Percentiles rank a stretch among this genome's conserved stretches.
phyloP scores from a whole-genome alignment of 208 protist species.

The Leishmania amazonensis region DNA sequence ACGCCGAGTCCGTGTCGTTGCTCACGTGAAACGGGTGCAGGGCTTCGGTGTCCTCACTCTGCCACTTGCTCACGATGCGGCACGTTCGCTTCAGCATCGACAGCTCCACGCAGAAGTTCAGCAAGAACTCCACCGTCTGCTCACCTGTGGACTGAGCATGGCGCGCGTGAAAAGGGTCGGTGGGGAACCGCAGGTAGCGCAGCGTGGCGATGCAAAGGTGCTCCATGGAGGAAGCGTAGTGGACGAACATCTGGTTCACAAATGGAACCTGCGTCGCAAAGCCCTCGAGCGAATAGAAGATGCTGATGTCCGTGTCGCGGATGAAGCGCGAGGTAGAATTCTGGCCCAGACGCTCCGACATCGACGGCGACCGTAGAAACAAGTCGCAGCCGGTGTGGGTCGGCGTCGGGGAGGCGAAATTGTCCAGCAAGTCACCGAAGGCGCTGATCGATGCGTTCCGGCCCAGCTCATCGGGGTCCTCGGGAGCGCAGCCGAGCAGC shows the following conservation, averaged over 20 bases:
- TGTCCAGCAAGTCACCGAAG: conserved; percentile 19
- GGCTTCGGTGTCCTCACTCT: conserved; percentile 21
- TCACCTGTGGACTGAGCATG: conserved; percentile 52
- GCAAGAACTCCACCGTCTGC: conserved; percentile 59
- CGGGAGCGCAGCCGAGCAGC: conserved; percentile 46
- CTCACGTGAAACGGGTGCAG: conserved; percentile 18
- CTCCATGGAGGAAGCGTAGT: conserved; percentile 69
- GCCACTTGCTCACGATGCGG: conserved; percentile 29
- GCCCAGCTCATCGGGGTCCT: conserved; percentile 15
- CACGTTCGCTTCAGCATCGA: conserved; percentile 51
- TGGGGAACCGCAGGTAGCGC: conserved; percentile 58
- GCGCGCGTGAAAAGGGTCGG: conserved; percentile 51
- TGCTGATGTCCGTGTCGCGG: conserved; percentile 35
- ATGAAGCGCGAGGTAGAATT: conserved; percentile 8
- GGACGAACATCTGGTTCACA: conserved; percentile 62
- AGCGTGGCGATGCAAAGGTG: conserved; percentile 74
- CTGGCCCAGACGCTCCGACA: conserved; percentile 16
- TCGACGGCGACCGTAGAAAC: conserved; percentile 12
- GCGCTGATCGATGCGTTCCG: conserved; percentile 13
- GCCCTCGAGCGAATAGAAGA: conserved; percentile 53
- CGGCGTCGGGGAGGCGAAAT: conserved; percentile 3
- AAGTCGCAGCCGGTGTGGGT: conserved; percentile 8
- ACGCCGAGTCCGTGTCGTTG: conserved; percentile 35
- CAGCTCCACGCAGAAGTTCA: conserved; percentile 65
- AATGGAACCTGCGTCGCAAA: conserved; percentile 76